Evolutionary conservation across 2,329 filamentous ascomycete species (phyloP).

Genomic region (Nemania bipapillata): DNA sequence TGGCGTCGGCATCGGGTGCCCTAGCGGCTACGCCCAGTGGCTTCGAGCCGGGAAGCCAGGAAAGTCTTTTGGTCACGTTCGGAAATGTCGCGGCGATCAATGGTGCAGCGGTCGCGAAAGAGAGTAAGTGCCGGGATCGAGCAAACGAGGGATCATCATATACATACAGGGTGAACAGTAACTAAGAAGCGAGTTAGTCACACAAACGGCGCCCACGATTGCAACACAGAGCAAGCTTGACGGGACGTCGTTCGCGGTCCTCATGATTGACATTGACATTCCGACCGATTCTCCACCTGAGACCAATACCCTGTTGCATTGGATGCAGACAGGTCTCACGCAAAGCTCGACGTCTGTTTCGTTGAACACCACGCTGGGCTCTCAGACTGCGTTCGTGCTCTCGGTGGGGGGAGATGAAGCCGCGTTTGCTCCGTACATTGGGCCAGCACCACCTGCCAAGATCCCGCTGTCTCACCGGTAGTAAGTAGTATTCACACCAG

Average conservation of each 20-base stretch:
- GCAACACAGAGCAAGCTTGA: constrained; percentile 54
- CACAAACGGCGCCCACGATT: constrained; percentile 51
- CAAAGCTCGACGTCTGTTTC: constrained; percentile 42
- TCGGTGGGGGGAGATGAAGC: constrained; percentile 37
- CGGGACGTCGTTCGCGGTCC: constrained; percentile 56
- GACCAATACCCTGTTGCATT: constrained; percentile 57
- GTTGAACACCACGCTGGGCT: constrained; percentile 43
- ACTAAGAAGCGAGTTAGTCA: constrained; percentile 47
- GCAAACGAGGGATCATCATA: background rate
- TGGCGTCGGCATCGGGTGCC: constrained; percentile 51
- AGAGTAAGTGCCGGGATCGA: constrained; percentile 47
- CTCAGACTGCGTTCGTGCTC: constrained; percentile 41
- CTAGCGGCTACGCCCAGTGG: constrained; percentile 57
- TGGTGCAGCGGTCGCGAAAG: constrained; percentile 54
- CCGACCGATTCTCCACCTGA: constrained; percentile 55
- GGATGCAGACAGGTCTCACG: constrained; percentile 57
- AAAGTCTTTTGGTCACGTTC: constrained; percentile 56
- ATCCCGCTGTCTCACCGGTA: constrained; percentile 50
- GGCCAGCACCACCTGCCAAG: constrained; percentile 47
- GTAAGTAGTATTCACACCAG: constrained; percentile 2
- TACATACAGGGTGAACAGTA: constrained; percentile 3
- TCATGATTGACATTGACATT: constrained; percentile 62
- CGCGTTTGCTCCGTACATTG: constrained; percentile 46
- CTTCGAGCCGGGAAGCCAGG: constrained; percentile 55
- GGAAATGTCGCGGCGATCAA: constrained; percentile 53